Evolutionary conservation across 108 stramenopile genomes (phyloP).

Genomic region (Aureococcus anophagefferens): DNA sequence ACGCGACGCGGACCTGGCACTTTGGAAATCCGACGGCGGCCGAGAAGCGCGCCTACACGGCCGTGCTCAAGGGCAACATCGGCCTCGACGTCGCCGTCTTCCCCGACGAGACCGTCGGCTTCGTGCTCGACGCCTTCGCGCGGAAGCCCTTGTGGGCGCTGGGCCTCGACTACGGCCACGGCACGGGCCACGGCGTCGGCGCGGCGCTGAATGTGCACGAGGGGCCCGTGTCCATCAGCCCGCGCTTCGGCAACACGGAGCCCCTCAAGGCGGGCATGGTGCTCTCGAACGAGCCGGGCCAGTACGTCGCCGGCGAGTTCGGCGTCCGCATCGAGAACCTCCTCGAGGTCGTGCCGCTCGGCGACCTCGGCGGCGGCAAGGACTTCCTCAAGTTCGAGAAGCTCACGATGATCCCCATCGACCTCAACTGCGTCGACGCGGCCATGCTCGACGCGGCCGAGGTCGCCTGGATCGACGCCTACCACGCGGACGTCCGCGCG

Average conservation of each 20-base stretch:
- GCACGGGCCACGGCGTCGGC: constrained; percentile 96
- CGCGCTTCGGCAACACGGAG: constrained; percentile 58
- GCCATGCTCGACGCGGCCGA: constrained; percentile 57
- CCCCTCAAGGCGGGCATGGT: constrained; percentile 87
- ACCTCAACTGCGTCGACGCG: constrained; percentile 66
- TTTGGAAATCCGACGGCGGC: constrained; percentile 69
- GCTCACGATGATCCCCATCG: constrained; percentile 78
- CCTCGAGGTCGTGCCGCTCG: constrained; percentile 48
- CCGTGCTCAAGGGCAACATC: constrained; percentile 92
- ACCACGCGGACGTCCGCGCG: constrained; percentile 61
- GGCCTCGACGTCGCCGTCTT: constrained; percentile 76
- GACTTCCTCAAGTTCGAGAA: constrained; percentile 65
- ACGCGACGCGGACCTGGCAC: constrained; percentile 92
- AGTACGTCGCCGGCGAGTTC: constrained; percentile 77
- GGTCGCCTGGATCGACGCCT: constrained; percentile 73
- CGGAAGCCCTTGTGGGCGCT: constrained; percentile 73
- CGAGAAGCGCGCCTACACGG: constrained; percentile 70
- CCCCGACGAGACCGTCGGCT: constrained; percentile 82
- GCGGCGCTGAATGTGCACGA: constrained; percentile 95
- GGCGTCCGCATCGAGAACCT: constrained; percentile 92
- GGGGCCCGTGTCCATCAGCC: constrained; percentile 71
- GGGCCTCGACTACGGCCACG: constrained; percentile 91
- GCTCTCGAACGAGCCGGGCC: constrained; percentile 94
- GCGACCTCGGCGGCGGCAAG: constrained; percentile 33
- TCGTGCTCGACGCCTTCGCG: constrained; percentile 88